Percentiles rank a stretch among this genome's conserved stretches.
Conservation (phyloP, 768 basidiomycete species). For the Auricularia cornea region DNA sequence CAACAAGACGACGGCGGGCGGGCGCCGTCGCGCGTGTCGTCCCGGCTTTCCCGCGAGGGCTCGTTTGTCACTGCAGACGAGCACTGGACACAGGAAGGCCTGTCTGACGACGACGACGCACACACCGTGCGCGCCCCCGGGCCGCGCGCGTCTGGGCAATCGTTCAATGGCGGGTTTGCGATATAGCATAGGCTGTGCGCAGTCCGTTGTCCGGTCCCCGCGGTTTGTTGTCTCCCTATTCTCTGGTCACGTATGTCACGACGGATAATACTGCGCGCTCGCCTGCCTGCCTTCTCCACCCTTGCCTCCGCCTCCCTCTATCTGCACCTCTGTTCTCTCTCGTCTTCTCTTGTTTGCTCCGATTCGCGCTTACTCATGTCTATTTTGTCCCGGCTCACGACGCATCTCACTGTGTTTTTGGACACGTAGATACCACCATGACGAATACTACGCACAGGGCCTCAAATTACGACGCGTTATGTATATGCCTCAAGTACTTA, state of each 20-base stretch:
- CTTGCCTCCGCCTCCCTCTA: too few species aligned
- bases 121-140: background rate
- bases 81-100: background rate
- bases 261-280: background rate
- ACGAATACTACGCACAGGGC: too few species aligned
- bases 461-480: too few species aligned
- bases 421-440: too few species aligned
- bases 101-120: background rate
- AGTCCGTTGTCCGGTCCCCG: background rate
- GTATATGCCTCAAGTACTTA: too few species aligned
- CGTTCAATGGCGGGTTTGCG: background rate
- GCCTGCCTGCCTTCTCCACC: background rate
- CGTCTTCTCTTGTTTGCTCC: too few species aligned
- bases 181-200: background rate
- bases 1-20: background rate
- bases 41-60: background rate
- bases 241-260: background rate
- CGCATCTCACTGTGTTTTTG: too few species aligned
- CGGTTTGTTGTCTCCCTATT: background rate
- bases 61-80: background rate
- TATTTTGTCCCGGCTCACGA: too few species aligned
- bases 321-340: too few species aligned
- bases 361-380: too few species aligned
- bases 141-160: background rate
- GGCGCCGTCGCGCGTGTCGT: background rate